Evolutionary conservation across 768 basidiomycete genomes (phyloP).

Genomic region (Kwoniella sp.): DNA sequence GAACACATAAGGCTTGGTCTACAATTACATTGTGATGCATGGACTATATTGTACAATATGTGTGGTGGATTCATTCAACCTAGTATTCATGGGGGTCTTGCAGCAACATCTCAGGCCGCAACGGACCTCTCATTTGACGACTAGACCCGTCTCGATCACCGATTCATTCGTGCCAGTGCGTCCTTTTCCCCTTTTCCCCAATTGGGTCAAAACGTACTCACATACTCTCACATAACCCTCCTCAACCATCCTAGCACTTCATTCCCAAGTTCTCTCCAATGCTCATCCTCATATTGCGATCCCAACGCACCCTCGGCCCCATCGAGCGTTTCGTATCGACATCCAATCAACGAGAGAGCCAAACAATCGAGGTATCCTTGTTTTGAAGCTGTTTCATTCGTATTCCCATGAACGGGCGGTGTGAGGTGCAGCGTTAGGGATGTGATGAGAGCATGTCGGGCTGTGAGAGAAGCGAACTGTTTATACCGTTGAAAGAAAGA

Average conservation of each 20-base stretch:
- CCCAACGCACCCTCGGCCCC: constrained; percentile 24
- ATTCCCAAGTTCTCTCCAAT: constrained; percentile 12
- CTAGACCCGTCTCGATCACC: too few species aligned
- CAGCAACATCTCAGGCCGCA: too few species aligned
- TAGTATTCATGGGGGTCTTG: too few species aligned
- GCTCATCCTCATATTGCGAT: constrained; percentile 4
- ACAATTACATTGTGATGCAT: background rate
- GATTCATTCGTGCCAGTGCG: too few species aligned
- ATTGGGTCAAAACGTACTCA: too few species aligned
- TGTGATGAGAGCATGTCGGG: constrained; percentile 49
- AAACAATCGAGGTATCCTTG: constrained; percentile 39
- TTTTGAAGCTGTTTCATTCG: constrained; percentile 4
- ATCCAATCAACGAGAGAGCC: constrained; percentile 32
- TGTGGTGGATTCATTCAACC: too few species aligned
- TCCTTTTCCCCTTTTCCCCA: too few species aligned
- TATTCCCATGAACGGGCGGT: background rate
- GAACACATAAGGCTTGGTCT: too few species aligned
- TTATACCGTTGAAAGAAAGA: background rate
- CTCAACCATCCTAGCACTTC: constrained; percentile 40
- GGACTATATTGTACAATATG: background rate
- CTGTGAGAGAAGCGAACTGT: constrained; percentile 37
- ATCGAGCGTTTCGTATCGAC: constrained; percentile 38
- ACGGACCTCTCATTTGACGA: too few species aligned
- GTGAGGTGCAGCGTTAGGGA: constrained; percentile 31
- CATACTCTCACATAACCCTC: constrained; percentile 29